Evolutionary conservation across 2,329 filamentous ascomycete species (phyloP).

Genomic region (Pleomassaria siparia): DNA sequence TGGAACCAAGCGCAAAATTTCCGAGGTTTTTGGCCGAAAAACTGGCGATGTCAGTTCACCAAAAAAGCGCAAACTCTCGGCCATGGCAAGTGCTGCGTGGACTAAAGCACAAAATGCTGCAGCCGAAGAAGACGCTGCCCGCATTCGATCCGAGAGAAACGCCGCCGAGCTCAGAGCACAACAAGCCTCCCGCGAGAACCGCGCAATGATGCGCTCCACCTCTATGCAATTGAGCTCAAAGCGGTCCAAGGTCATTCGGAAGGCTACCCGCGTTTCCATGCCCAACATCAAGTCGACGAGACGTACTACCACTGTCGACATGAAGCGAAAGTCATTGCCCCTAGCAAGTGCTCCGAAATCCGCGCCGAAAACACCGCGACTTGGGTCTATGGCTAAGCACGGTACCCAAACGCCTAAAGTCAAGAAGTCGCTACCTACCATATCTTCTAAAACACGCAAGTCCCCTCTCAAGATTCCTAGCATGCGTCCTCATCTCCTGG

Average conservation of each 20-base stretch:
- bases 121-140: constrained; percentile 21
- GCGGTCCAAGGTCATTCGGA: constrained; percentile 10
- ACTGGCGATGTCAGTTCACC: constrained; percentile 28
- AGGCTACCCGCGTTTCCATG: constrained; percentile 6
- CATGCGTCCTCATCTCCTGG: too few relatives aligned
- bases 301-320: constrained; percentile 17
- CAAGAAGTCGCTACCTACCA: constrained; percentile 14
- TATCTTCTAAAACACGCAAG: not conserved
- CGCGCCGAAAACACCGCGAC: constrained; percentile 18
- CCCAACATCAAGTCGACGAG: constrained; percentile 7
- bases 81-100: constrained; percentile 15
- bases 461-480: not conserved
- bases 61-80: constrained; percentile 33
- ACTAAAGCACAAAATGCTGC: constrained; percentile 29
- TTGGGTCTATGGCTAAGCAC: constrained; percentile 10
- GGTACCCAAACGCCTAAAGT: constrained; percentile 8
- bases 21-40: constrained; percentile 30
- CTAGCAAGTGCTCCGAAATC: constrained; percentile 27
- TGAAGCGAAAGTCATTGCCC: constrained; percentile 15
- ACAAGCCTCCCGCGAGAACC: constrained; percentile 34
- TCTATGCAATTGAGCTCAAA: constrained; percentile 12
- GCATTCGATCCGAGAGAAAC: constrained; percentile 27
- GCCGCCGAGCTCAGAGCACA: constrained; percentile 32
- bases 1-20: constrained; percentile 40
- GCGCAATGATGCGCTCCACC: constrained; percentile 31